Evolutionary conservation across 148 eudicot species (phyloP).

Genomic region (Rhododendron griersonianum): DNA sequence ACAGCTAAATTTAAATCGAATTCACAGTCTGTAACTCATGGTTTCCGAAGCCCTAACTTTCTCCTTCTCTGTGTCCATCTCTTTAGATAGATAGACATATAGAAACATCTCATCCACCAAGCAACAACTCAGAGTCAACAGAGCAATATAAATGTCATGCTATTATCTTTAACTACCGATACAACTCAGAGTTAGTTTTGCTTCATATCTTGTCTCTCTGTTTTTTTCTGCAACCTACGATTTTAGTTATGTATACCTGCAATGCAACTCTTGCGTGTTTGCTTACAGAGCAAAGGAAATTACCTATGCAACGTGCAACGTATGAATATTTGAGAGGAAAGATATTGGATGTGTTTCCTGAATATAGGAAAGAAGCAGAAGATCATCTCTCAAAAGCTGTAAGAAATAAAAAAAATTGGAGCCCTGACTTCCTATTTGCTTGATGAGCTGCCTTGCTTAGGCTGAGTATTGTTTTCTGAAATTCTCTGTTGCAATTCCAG

Average conservation of each 20-base stretch:
- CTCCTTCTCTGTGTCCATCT: background rate
- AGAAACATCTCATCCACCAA: background rate
- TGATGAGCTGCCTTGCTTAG: constrained; percentile 1
- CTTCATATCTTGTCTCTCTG: background rate
- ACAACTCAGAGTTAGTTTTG: background rate
- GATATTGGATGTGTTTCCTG: constrained; percentile 76
- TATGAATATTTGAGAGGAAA: constrained; percentile 89
- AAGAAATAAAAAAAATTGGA: constrained; percentile 15
- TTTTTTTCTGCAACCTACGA: background rate
- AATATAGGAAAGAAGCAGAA: constrained; percentile 87
- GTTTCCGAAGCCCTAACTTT: background rate
- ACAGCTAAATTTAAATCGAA: background rate
- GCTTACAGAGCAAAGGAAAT: constrained; percentile 67
- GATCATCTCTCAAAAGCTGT: constrained; percentile 98
- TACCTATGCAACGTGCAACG: constrained; percentile 63
- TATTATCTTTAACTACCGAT: background rate
- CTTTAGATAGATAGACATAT: background rate
- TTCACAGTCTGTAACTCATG: background rate
- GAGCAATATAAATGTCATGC: background rate
- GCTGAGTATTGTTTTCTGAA: constrained; percentile 3
- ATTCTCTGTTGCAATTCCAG: constrained; percentile 31
- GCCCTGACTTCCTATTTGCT: background rate
- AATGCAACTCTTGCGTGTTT: background rate
- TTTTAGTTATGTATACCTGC: background rate
- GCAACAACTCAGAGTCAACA: background rate